Percentiles rank a stretch among this genome's conserved stretches.
These are phyloP conservation scores for Lichina pygmaea DNA, from an alignment of 495 filamentous ascomycete species.

Conservation along the genomic window DNA sequence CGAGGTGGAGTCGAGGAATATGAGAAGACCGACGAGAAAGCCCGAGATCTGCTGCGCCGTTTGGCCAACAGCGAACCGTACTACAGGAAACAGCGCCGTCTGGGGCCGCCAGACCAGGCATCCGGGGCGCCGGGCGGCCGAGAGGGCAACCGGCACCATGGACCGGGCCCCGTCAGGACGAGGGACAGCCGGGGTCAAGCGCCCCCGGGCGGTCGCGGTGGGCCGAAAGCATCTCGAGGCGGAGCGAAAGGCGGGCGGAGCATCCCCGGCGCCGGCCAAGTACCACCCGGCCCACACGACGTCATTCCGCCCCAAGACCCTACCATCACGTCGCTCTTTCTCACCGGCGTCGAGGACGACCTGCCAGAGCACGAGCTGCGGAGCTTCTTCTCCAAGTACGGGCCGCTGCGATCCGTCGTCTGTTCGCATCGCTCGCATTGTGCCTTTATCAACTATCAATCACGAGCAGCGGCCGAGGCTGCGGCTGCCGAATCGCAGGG, in stretches of 20 bases:
- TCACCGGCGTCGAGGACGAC: constrained; percentile 90
- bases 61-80: constrained; percentile 85
- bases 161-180: constrained; percentile 38
- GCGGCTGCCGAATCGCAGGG: constrained; percentile 71
- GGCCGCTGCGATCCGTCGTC: constrained; percentile 64
- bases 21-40: constrained; percentile 92
- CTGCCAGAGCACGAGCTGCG: constrained; percentile 76
- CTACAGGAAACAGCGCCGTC: constrained; percentile 54
- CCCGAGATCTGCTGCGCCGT: constrained; percentile 57
- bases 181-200: constrained; percentile 26
- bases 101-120: constrained; percentile 19
- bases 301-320: constrained; percentile 58
- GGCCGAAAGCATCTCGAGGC: constrained; percentile 4
- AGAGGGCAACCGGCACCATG: constrained; percentile 6
- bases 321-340: constrained; percentile 71
- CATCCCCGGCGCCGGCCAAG: constrained; percentile 41
- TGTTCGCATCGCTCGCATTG: constrained; percentile 94
- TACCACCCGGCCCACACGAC: constrained; percentile 58
- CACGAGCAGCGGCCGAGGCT: constrained; percentile 53
- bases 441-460: constrained; percentile 82
- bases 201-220: constrained; percentile 16
- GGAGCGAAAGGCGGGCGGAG: constrained; percentile 24
- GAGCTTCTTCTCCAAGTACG: constrained; percentile 68
- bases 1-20: constrained; percentile 55
- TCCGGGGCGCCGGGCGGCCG: constrained; percentile 19